Base-by-base conservation (phyloP, 371 early-diverging fungal genomes). In the Mucor racemosus region DNA sequence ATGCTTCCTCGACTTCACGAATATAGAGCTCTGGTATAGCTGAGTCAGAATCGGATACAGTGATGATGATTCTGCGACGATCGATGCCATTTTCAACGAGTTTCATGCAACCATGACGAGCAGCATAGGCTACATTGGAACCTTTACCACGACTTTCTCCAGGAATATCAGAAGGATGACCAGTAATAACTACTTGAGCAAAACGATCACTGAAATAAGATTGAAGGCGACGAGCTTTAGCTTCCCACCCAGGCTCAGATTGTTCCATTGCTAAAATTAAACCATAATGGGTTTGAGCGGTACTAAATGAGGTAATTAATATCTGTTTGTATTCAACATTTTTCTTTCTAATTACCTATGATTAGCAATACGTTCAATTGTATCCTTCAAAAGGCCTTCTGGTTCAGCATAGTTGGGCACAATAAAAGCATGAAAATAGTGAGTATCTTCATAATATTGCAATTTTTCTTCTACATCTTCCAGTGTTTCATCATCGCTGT, bases 141-240 rank as follows among this genome's bases (percentile, higher is more conserved):
- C 87, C 87, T 68, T 93, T 93, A 26, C 93, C 93, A 26, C 90
- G 83, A 41, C 86, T 84, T 68, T 93, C 92, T 35, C 90, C 91
- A 13, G 87, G 86, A 19, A 86, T 68, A 64, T 85, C 81, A 21
- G 73, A 59, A 3, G 92, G 92, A 74, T 93, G 93, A 10, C 88
- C 79, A 21, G 92, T 90, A 57, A 85, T 81, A 36, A 87, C 79
- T 38, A 82, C 73, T 5, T 79, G 73, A 1, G 68, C 61, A 69
- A 82, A 82, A 8, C 66, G 65, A 48, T 84, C 81, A 14, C 66
- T 68, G 77, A 88, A 92, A 54, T 68, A 66, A 26, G 61, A 50
- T 56, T 79, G 66, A 7, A 93, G 73, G 9, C 69, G 66, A 41
- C 69, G 71, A 19, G 89, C 91, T 73, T 91, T 93, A n/a, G 64